Percentiles rank a stretch among this genome's conserved stretches.
Conservation (phyloP, 2,329 filamentous ascomycete genomes). For the Zasmidium cellare region DNA sequence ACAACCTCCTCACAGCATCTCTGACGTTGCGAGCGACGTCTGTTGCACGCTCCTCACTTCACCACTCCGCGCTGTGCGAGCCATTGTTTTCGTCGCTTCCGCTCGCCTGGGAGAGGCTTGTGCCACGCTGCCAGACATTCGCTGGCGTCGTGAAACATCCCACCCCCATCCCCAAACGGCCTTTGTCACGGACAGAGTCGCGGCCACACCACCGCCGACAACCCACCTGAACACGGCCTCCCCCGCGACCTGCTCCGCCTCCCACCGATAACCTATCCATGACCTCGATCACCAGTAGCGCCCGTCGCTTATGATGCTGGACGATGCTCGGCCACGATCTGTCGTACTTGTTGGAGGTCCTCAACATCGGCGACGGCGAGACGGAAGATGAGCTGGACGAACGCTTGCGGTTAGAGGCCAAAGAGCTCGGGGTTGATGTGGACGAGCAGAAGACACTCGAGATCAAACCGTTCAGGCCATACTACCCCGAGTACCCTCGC, state of each 20-base stretch:
- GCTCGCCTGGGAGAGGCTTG: not conserved
- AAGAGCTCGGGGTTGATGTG: conserved; percentile 28
- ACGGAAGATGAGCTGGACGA: conserved; percentile 33
- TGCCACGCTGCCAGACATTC: not conserved
- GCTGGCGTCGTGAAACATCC: not conserved
- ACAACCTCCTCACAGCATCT: not conserved
- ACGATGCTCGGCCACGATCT: conserved; percentile 22
- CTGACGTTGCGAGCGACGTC: not conserved
- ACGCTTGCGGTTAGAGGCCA: conserved; percentile 27
- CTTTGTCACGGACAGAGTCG: not conserved
- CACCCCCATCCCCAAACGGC: not conserved
- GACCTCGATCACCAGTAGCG: not conserved
- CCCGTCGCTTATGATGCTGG: conserved; percentile 10
- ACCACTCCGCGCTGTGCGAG: not conserved
- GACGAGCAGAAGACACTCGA: conserved; percentile 15
- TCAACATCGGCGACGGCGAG: conserved; percentile 29
- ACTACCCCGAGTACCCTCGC: conserved; percentile 22
- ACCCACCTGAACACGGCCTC: not conserved
- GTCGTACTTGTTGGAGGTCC: conserved; percentile 31
- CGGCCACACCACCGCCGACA: not conserved
- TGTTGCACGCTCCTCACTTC: not conserved
- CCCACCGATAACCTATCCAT: not conserved
- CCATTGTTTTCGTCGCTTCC: not conserved
- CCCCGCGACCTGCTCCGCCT: conserved; percentile 3
- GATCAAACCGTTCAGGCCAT: conserved; percentile 7